These are phyloP conservation scores for Didymella sp. DNA, from an alignment of 2,329 filamentous ascomycete species.

Conservation along the genomic window DNA sequence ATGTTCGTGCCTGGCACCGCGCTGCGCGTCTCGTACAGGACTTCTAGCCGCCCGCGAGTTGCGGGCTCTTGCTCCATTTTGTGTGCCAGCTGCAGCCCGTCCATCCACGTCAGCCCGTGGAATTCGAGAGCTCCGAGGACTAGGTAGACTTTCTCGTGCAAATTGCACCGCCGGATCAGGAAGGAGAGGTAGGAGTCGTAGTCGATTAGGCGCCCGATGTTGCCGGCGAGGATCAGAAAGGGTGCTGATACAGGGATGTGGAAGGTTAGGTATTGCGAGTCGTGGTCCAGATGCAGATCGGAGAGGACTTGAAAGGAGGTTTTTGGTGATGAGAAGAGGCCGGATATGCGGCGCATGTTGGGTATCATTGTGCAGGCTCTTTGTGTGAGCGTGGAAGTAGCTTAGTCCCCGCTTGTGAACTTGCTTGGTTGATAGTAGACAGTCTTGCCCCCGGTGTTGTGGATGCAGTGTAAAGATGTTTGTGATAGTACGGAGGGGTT, in stretches of 20 bases:
- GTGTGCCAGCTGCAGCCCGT: conserved; percentile 36
- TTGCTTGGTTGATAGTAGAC: no score
- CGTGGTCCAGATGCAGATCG: conserved; percentile 42
- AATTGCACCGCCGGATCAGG: conserved; percentile 37
- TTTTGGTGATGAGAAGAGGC: conserved; percentile 34
- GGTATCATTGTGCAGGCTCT: background rate
- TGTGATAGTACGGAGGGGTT: background rate
- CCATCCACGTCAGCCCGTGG: conserved; percentile 33
- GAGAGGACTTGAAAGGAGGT: conserved; percentile 43
- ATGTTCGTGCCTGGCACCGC: conserved; percentile 52
- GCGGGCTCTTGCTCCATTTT: conserved; percentile 38
- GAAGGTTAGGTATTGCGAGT: conserved; percentile 42
- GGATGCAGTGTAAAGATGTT: background rate
- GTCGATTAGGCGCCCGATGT: conserved; percentile 42
- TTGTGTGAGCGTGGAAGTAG: background rate
- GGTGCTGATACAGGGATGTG: conserved; percentile 39
- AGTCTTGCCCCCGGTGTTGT: background rate
- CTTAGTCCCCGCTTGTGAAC: background rate
- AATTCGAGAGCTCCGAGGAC: conserved; percentile 42
- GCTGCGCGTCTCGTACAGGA: conserved; percentile 56
- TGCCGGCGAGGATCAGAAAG: conserved; percentile 41
- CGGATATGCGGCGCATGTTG: conserved; percentile 34
- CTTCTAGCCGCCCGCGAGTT: conserved; percentile 48
- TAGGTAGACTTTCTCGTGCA: conserved; percentile 40
- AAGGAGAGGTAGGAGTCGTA: conserved; percentile 44